These are phyloP conservation scores for Globisporangium paroecandrum DNA, from an alignment of 352 stramenopile species.

Conservation along the genomic window DNA sequence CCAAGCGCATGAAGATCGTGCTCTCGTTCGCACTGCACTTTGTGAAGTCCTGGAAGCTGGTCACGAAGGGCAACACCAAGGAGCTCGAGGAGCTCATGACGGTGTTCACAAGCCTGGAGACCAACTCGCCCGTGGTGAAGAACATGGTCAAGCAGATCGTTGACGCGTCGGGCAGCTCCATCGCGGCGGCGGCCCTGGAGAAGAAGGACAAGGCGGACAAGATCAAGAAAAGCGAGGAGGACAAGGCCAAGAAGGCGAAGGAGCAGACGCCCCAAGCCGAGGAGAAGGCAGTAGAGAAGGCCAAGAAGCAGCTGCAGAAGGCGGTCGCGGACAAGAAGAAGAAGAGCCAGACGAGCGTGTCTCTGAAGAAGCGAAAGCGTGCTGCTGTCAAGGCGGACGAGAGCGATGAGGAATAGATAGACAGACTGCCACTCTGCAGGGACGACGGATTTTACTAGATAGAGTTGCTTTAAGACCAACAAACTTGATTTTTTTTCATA, in stretches of 20 bases:
- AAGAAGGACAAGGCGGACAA: constrained; percentile 17
- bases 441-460: constrained; percentile 11
- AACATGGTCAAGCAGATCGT: constrained; percentile 68
- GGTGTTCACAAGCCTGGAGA: constrained; percentile 44
- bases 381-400: constrained; percentile 12
- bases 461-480: constrained; percentile 16
- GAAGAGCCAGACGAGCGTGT: constrained; percentile 9
- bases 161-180: constrained; percentile 19
- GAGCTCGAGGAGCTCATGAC: constrained; percentile 38
- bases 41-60: constrained; percentile 53
- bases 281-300: constrained; percentile 7
- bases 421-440: background rate
- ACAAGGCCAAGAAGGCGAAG: constrained; percentile 1
- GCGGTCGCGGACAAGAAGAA: constrained; percentile 17
- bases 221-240: background rate
- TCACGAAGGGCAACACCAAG: constrained; percentile 19
- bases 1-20: constrained; percentile 77
- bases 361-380: constrained; percentile 59
- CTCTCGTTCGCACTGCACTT: constrained; percentile 65
- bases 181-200: constrained; percentile 11
- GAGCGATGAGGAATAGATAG: constrained; percentile 29
- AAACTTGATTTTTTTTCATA: constrained; percentile 15
- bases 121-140: constrained; percentile 66
- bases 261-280: constrained; percentile 15
- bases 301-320: constrained; percentile 9